A percentile compares a stretch with the other conserved stretches of the same genome.
phyloP scores from a whole-genome alignment of 192 early-diverging fungal species.

The Rhizoclosmatium sp. region DNA sequence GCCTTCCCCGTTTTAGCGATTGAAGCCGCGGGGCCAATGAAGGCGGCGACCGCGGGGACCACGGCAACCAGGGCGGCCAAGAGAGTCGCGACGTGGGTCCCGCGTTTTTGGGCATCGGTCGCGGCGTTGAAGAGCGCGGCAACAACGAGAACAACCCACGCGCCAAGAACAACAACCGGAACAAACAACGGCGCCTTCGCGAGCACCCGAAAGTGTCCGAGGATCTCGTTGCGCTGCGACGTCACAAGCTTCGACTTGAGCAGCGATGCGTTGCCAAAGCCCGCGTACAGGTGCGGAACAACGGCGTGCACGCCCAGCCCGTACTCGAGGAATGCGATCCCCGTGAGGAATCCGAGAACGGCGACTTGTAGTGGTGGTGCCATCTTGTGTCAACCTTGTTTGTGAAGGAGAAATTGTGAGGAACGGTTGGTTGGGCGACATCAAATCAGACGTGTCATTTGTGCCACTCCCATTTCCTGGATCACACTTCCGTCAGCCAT shows the following conservation, averaged over 20 bases:
- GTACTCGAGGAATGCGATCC: slow-evolving; percentile 22
- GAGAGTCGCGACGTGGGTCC: slow-evolving; percentile 20
- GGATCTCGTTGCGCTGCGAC: slow-evolving; percentile 19
- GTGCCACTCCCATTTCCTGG: too few relatives aligned
- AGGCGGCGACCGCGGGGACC: not conserved
- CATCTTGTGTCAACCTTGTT: not conserved
- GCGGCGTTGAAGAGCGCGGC: slow-evolving; percentile 26
- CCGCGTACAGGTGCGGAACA: slow-evolving; percentile 19
- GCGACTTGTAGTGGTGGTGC: slow-evolving; percentile 20
- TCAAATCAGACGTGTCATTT: too few relatives aligned
- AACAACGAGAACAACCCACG: slow-evolving; percentile 12
- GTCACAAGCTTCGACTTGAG: slow-evolving; percentile 35
- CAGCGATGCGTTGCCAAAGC: slow-evolving; percentile 18
- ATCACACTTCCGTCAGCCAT: too few relatives aligned
- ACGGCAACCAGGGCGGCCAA: not conserved
- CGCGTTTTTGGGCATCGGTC: not conserved
- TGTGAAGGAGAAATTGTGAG: too few relatives aligned
- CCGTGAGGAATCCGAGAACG: slow-evolving; percentile 24
- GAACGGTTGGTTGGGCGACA: too few relatives aligned
- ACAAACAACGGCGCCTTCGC: slow-evolving; percentile 15
- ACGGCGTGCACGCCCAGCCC: slow-evolving; percentile 30
- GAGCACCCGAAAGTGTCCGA: not conserved
- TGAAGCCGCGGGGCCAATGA: not conserved
- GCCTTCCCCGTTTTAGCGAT: slow-evolving; percentile 9
- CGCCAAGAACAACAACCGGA: not conserved